Conservation (phyloP, 2,329 filamentous ascomycete species). For the Arachnomyces sp. region DNA sequence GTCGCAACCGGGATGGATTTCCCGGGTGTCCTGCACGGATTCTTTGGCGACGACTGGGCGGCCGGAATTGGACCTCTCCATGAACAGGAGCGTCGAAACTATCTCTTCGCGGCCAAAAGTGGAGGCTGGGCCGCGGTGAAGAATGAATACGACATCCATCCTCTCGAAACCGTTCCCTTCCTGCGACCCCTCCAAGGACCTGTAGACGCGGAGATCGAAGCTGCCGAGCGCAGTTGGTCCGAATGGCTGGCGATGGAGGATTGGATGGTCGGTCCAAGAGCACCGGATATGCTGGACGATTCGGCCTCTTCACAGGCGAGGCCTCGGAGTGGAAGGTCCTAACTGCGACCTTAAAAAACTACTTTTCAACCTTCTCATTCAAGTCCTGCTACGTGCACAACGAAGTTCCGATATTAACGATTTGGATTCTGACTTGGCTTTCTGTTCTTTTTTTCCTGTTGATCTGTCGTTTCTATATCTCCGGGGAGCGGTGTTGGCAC, state of each 20-base stretch:
- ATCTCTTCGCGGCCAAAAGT: slow-evolving; percentile 90
- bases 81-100: slow-evolving; percentile 86
- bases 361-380: no score
- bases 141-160: slow-evolving; percentile 78
- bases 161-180: slow-evolving; percentile 79
- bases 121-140: slow-evolving; percentile 86
- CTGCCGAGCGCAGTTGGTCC: slow-evolving; percentile 80
- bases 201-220: slow-evolving; percentile 70
- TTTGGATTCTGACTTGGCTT: background rate
- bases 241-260: slow-evolving; percentile 96
- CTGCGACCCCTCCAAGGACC: slow-evolving; percentile 72
- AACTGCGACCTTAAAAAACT: background rate
- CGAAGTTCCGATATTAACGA: no score
- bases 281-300: slow-evolving; percentile 45
- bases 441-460: background rate
- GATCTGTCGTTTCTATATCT: slow-evolving; percentile 1
- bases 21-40: slow-evolving; percentile 78
- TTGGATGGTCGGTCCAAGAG: slow-evolving; percentile 90
- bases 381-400: no score
- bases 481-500: background rate
- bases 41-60: slow-evolving; percentile 92
- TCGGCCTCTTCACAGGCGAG: slow-evolving; percentile 30
- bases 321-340: slow-evolving; percentile 25
- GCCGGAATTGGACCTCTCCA: slow-evolving; percentile 73
- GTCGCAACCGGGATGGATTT: slow-evolving; percentile 88